A percentile compares a stretch with the other conserved stretches of the same genome.
These are phyloP conservation scores for Calonectria pseudoreteaudii DNA, from an alignment of 2,329 filamentous ascomycete species.

Conservation along the genomic window DNA sequence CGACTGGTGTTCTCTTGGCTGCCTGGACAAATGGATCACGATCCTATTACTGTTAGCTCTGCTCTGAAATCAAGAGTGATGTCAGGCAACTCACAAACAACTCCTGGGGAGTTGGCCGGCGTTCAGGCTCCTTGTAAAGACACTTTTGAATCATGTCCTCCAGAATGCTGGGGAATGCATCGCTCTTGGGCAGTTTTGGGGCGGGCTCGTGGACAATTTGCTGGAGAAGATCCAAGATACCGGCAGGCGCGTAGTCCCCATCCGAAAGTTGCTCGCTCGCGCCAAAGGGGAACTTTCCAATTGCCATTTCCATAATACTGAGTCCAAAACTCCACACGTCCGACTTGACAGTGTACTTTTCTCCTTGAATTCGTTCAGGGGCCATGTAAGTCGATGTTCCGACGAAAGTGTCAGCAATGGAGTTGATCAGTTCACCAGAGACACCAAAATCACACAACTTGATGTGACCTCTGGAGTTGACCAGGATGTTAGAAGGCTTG, in stretches of 20 bases:
- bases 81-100: constrained; percentile 77
- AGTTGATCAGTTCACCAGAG: constrained; percentile 97
- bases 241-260: constrained; percentile 85
- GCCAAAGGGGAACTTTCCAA: constrained; percentile 96
- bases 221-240: constrained; percentile 94
- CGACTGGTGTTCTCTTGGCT: constrained; percentile 94
- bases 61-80: not conserved
- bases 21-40: constrained; percentile 95
- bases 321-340: constrained; percentile 99
- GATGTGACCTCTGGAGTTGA: constrained; percentile 94
- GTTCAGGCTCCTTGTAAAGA: constrained; percentile 87
- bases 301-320: constrained; percentile 95
- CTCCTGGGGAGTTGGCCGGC: constrained; percentile 91
- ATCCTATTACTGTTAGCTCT: constrained; percentile 69
- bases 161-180: constrained; percentile 93
- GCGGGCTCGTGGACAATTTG: constrained; percentile 98
- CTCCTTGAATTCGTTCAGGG: constrained; percentile 95
- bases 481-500: constrained; percentile 96
- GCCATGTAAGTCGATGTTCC: constrained; percentile 99
- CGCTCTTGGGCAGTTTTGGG: constrained; percentile 93
- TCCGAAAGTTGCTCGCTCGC: constrained; percentile 78
- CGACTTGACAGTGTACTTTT: constrained; percentile 96
- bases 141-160: constrained; percentile 99
- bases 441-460: constrained; percentile 99
- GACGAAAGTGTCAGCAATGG: constrained; percentile 97